A percentile compares a stretch with the other conserved stretches of the same genome.
Conservation (phyloP, 495 filamentous ascomycete genomes). For the Penicillium coprophilum region DNA sequence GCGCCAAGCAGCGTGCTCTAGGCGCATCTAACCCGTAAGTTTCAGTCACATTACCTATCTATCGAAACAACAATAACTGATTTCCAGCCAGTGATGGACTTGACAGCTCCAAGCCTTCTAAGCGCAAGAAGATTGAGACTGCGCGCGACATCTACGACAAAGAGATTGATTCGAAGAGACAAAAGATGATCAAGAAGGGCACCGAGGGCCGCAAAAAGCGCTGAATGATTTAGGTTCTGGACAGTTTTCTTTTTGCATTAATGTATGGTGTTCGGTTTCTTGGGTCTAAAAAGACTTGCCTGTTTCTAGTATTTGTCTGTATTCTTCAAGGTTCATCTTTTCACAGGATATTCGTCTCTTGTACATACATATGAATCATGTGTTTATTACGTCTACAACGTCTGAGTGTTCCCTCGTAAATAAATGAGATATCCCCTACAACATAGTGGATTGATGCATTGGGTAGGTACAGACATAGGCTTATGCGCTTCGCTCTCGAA, state of each 20-base stretch:
- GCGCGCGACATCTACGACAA: conserved; percentile 52
- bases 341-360: conserved; percentile 15
- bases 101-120: conserved; percentile 62
- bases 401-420: neutral
- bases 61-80: conserved; percentile 47
- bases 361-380: conserved; percentile 25
- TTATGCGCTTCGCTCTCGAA: conserved; percentile 4
- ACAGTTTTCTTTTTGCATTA: conserved; percentile 27
- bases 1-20: conserved; percentile 75
- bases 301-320: conserved; percentile 18
- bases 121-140: conserved; percentile 76
- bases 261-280: conserved; percentile 22
- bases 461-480: neutral
- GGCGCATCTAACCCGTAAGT: conserved; percentile 88
- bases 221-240: conserved; percentile 18
- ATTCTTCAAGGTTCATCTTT: conserved; percentile 18
- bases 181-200: conserved; percentile 54
- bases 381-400: conserved; percentile 9
- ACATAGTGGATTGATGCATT: neutral
- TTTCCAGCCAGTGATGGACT: conserved; percentile 71
- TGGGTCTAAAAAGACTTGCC: conserved; percentile 12
- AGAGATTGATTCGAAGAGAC: conserved; percentile 49
- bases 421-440: neutral
- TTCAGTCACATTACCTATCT: neutral
- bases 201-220: conserved; percentile 48